These are phyloP conservation scores for Lentinula aciculospora DNA, from an alignment of 768 basidiomycete genomes.

Conservation along the genomic window DNA sequence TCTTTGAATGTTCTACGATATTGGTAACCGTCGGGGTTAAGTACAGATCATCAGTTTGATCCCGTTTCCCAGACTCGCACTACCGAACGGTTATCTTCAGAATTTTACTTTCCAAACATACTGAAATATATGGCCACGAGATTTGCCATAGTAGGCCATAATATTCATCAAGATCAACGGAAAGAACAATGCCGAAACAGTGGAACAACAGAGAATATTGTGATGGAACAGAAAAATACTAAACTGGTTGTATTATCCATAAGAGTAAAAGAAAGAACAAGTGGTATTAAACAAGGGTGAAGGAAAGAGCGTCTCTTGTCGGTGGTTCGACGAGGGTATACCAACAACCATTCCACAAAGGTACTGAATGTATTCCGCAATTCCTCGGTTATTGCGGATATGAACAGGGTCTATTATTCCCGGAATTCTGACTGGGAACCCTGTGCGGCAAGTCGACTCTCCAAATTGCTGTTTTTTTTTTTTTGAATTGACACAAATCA, in stretches of 20 bases:
- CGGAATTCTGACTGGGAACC: constrained; percentile 78
- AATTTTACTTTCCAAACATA: not conserved
- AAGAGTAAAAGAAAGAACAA: not conserved
- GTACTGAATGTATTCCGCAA: not conserved
- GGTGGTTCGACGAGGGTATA: constrained; percentile 3
- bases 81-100: not conserved
- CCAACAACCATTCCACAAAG: not conserved
- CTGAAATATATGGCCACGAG: not conserved
- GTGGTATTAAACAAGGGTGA: not conserved
- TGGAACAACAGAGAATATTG: constrained; percentile 1
- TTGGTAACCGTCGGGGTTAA: not conserved
- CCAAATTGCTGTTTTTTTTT: constrained; percentile 69
- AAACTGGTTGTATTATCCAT: constrained; percentile 1
- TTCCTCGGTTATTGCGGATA: not conserved
- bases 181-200: not conserved
- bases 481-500: constrained; percentile 6
- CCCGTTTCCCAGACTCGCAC: not conserved
- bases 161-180: not conserved
- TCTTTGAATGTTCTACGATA: not conserved
- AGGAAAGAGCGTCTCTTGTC: constrained; percentile 5
- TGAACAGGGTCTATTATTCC: constrained; percentile 28
- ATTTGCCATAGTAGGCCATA: not conserved
- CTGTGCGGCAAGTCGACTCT: constrained; percentile 87
- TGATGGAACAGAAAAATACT: not conserved
- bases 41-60: not conserved